A percentile compares a stretch with the other conserved stretches of the same genome.
Conservation (phyloP, 2,329 filamentous ascomycete species). For the Sporothrix dimorphospora region DNA sequence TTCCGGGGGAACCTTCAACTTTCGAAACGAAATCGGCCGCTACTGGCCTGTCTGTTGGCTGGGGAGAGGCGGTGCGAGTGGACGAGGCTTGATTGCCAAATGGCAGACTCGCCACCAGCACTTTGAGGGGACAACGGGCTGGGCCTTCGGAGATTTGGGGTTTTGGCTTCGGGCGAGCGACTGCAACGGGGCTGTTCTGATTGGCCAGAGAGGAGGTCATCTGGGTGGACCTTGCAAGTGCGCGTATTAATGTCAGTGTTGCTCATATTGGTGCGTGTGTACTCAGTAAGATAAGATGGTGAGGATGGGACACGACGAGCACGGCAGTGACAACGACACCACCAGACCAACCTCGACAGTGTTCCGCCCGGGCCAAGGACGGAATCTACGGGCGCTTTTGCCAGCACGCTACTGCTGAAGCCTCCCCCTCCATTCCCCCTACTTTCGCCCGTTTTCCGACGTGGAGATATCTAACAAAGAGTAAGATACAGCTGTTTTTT, state of each 20-base stretch:
- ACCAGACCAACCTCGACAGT: background rate
- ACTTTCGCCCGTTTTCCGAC: background rate
- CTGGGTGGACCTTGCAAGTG: background rate
- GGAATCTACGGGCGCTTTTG: slow-evolving; percentile 12
- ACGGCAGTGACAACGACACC: too few species aligned
- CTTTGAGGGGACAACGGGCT: too few species aligned
- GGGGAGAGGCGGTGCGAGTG: background rate
- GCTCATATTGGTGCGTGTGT: background rate
- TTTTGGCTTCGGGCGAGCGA: background rate
- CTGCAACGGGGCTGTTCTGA: background rate
- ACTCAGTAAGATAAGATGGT: background rate
- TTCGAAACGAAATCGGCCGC: background rate
- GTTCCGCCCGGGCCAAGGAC: background rate
- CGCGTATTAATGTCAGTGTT: slow-evolving; percentile 6
- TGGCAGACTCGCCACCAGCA: background rate
- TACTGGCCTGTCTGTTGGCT: background rate
- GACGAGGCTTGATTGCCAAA: background rate
- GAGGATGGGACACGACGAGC: background rate
- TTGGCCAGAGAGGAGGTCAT: background rate
- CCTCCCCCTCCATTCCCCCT: background rate
- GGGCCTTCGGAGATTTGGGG: background rate
- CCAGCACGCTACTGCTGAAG: background rate
- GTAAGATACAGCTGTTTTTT: too few species aligned
- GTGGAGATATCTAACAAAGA: too few species aligned
- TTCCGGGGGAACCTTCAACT: slow-evolving; percentile 1